phyloP scores from a whole-genome alignment of 2,329 filamentous ascomycete genomes.

The Alternaria consortialis region DNA sequence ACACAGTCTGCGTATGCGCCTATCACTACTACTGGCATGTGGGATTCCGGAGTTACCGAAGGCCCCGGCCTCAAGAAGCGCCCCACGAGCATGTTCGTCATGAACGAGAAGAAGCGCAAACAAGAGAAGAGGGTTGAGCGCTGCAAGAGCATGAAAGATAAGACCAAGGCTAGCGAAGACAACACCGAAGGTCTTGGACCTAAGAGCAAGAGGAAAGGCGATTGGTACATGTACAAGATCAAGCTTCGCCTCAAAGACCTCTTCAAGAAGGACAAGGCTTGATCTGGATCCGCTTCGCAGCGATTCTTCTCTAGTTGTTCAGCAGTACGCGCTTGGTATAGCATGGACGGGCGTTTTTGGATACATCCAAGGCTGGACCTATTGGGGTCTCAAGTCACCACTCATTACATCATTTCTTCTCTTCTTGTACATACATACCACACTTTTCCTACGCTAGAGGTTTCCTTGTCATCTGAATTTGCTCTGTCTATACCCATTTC shows the following conservation, averaged over 20 bases:
- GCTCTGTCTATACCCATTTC: conserved; percentile 6
- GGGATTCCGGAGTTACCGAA: conserved; percentile 47
- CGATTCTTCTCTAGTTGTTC: neutral
- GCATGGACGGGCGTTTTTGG: neutral
- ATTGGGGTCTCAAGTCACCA: neutral
- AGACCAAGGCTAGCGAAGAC: conserved; percentile 26
- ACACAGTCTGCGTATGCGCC: conserved; percentile 46
- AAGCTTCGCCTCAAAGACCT: conserved; percentile 21
- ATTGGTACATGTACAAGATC: conserved; percentile 27
- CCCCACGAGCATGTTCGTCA: conserved; percentile 46
- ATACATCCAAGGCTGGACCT: neutral
- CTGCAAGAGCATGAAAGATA: conserved; percentile 38
- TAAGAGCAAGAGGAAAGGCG: conserved; percentile 21
- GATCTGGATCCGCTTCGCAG: neutral
- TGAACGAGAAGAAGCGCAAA: conserved; percentile 45
- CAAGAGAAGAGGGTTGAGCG: conserved; percentile 39
- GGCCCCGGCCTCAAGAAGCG: conserved; percentile 37
- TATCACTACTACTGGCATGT: conserved; percentile 46
- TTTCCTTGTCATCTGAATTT: neutral
- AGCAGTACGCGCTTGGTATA: neutral
- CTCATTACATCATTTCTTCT: neutral
- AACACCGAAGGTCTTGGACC: conserved; percentile 12
- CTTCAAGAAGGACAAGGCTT: conserved; percentile 23
- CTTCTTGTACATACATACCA: conserved; percentile 1
- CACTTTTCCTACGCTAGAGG: neutral